A percentile compares a stretch with the other conserved stretches of the same genome.
These are phyloP conservation scores for Cyathus striatus DNA, from an alignment of 768 basidiomycete species.

Conservation along the genomic window DNA sequence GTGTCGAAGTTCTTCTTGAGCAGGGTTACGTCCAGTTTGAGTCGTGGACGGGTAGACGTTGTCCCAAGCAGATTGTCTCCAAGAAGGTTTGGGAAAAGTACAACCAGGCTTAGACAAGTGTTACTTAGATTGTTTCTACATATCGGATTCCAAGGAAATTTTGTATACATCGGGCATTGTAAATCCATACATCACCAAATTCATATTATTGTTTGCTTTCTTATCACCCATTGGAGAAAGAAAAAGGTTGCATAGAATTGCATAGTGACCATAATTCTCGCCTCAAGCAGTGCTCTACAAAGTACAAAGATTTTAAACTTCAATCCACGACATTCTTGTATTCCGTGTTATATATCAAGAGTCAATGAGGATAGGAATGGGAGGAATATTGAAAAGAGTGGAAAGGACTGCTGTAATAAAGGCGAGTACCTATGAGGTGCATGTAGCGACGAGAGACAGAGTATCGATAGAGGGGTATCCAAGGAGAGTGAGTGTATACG, in stretches of 20 bases:
- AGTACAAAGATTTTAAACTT: no score
- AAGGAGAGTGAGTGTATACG: constrained; percentile 8
- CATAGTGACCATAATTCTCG: no score
- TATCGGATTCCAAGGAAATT: no score
- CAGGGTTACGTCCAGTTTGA: constrained; percentile 87
- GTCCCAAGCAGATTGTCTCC: constrained; percentile 33
- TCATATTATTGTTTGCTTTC: no score
- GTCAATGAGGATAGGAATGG: background rate
- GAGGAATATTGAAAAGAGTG: constrained; percentile 1
- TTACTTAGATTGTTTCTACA: background rate
- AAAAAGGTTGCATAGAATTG: no score
- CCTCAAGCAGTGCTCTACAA: no score
- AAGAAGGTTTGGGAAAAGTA: constrained; percentile 19
- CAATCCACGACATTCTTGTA: no score
- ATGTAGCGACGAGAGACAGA: background rate
- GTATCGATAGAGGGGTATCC: constrained; percentile 11
- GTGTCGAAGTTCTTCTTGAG: constrained; percentile 81
- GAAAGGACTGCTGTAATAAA: background rate
- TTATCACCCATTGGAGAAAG: no score
- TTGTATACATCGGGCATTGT: no score
- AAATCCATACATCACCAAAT: no score
- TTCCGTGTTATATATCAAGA: no score
- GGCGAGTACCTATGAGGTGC: constrained; percentile 5
- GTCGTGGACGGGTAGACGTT: constrained; percentile 69
- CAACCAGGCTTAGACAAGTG: constrained; percentile 4